Percentiles rank a stretch among this genome's conserved stretches.
phyloP scores from a whole-genome alignment of 192 early-diverging fungal genomes.

The Geosiphon pyriformis region DNA sequence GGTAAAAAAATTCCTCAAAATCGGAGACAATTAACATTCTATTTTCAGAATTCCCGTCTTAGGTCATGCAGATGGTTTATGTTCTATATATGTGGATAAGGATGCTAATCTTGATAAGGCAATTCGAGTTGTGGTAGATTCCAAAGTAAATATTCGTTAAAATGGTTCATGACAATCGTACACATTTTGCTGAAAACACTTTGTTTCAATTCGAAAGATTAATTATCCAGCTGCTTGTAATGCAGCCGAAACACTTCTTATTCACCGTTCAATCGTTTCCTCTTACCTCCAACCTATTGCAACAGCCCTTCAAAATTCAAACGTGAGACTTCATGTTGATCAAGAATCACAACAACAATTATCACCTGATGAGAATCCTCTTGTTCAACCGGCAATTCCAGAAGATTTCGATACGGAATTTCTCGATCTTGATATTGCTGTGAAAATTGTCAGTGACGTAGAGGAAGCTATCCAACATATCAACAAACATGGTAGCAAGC shows the following conservation, averaged over 20 bases:
- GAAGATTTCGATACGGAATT: slow-evolving; percentile 91
- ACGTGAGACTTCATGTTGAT: slow-evolving; percentile 63
- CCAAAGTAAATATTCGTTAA: slow-evolving; percentile 71
- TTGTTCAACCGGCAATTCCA: slow-evolving; percentile 24
- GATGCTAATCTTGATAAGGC: slow-evolving; percentile 76
- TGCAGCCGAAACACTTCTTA: slow-evolving; percentile 85
- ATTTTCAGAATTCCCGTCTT: slow-evolving; percentile 89
- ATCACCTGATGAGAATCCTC: slow-evolving; percentile 29
- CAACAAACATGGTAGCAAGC: slow-evolving; percentile 88
- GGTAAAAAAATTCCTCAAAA: background rate
- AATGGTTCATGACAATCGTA: too few relatives aligned
- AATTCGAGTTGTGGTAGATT: slow-evolving; percentile 76
- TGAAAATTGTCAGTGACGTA: slow-evolving; percentile 68
- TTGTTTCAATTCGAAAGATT: slow-evolving; percentile 41
- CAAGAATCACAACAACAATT: slow-evolving; percentile 34
- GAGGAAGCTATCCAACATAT: slow-evolving; percentile 87
- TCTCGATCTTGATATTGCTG: slow-evolving; percentile 78
- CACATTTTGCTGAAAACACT: background rate
- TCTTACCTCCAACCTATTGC: slow-evolving; percentile 50
- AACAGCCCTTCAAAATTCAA: slow-evolving; percentile 48
- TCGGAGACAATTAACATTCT: too few relatives aligned
- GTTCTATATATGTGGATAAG: slow-evolving; percentile 85
- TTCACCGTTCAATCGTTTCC: slow-evolving; percentile 52
- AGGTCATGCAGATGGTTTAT: slow-evolving; percentile 98
- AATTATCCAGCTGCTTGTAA: slow-evolving; percentile 97